These are phyloP conservation scores for Trichophyton schoenleinii DNA, from an alignment of 2,329 filamentous ascomycete genomes.

Conservation along the genomic window DNA sequence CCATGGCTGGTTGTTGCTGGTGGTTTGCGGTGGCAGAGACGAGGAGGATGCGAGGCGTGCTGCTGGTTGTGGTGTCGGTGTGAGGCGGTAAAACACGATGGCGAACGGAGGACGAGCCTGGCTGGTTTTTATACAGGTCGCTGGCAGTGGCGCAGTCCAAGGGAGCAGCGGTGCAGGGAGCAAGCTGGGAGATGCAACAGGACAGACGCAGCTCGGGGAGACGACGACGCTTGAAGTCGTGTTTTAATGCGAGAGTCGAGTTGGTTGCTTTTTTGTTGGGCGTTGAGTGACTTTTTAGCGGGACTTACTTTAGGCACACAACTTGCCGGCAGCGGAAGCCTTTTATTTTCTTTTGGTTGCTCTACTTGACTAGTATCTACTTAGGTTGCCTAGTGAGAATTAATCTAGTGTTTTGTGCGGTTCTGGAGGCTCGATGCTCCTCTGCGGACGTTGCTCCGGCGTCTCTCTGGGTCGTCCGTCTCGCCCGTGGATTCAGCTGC, in stretches of 20 bases:
- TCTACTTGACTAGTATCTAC: background rate
- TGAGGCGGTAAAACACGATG: too few species aligned
- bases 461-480: background rate
- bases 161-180: conserved; percentile 1
- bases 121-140: background rate
- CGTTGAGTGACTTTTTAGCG: conserved; percentile 8
- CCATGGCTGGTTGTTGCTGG: conserved; percentile 34
- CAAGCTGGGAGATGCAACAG: conserved; percentile 7
- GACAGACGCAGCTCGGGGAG: background rate
- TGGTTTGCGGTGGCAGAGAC: background rate
- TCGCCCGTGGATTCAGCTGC: background rate
- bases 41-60: conserved; percentile 1
- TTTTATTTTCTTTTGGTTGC: background rate
- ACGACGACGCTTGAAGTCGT: background rate
- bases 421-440: background rate
- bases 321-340: background rate
- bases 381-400: background rate
- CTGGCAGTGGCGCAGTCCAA: background rate
- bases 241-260: background rate
- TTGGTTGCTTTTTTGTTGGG: conserved; percentile 8
- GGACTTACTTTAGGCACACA: conserved; percentile 1
- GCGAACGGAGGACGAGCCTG: background rate
- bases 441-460: background rate
- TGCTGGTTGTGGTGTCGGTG: too few species aligned
- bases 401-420: background rate